Conservation (phyloP, 139 green algal genomes). For the Tetratostichococcus sp. region DNA sequence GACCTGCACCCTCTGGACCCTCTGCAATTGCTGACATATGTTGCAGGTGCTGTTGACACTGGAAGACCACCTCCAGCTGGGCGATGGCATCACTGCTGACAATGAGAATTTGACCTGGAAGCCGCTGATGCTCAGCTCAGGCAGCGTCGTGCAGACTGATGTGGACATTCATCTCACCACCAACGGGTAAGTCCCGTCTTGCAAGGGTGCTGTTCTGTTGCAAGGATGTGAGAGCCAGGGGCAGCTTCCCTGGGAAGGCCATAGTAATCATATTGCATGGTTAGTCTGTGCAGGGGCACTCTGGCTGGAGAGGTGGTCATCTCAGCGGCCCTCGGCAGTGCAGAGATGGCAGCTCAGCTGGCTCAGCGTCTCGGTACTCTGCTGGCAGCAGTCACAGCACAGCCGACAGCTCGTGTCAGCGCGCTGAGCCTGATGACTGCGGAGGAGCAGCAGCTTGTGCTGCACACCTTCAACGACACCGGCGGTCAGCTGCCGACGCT, state of each 20-base stretch:
- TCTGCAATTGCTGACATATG: too few species aligned
- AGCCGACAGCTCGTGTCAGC: background rate
- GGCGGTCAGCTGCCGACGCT: background rate
- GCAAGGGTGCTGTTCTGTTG: too few species aligned
- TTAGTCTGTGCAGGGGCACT: background rate
- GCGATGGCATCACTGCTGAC: background rate
- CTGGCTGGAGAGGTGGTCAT: background rate
- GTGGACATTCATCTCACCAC: too few species aligned
- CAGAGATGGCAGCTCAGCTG: background rate
- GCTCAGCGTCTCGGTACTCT: background rate
- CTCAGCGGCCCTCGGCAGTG: background rate
- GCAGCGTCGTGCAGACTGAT: too few species aligned
- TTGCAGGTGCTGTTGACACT: slow-evolving; percentile 2
- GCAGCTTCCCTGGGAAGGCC: too few species aligned
- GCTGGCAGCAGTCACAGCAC: background rate
- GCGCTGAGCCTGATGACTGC: background rate
- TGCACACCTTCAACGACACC: slow-evolving; percentile 5
- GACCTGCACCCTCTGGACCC: too few species aligned
- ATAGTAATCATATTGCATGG: background rate
- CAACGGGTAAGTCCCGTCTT: too few species aligned
- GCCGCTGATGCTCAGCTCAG: too few species aligned
- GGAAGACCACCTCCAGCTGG: background rate
- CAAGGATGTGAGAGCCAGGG: too few species aligned
- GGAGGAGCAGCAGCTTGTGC: background rate
- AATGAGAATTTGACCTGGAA: background rate